These are phyloP conservation scores for Kluyveromyces nonfermentans DNA, from an alignment of 805 yeast genomes.

Conservation along the genomic window DNA sequence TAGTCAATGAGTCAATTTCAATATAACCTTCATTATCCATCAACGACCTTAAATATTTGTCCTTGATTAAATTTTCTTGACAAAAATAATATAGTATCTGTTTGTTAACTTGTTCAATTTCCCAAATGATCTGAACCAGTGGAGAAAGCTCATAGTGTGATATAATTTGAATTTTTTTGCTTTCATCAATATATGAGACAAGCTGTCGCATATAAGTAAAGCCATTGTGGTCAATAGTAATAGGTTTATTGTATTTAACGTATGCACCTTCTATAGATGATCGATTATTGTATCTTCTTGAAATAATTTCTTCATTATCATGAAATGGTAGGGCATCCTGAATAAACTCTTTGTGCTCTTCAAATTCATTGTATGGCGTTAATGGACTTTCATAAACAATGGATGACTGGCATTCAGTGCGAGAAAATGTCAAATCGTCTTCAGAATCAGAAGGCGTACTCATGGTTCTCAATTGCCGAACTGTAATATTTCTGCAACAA, in stretches of 20 bases:
- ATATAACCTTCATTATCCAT: conserved; percentile 2
- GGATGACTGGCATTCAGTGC: not conserved
- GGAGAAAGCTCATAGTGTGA: conserved; percentile 1
- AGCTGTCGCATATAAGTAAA: not conserved
- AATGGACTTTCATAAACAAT: not conserved
- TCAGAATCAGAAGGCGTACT: not conserved
- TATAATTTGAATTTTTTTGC: not conserved
- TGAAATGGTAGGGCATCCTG: not conserved
- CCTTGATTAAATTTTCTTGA: not conserved
- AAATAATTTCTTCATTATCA: not conserved
- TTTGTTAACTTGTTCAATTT: not conserved
- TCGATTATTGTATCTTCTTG: not conserved
- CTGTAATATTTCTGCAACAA: no score
- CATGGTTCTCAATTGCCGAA: no score
- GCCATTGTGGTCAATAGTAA: not conserved
- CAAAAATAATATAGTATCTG: conserved; percentile 2
- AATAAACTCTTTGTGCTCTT: not conserved
- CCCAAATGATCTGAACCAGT: not conserved
- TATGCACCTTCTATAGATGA: not conserved
- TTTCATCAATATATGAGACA: not conserved
- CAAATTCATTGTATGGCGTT: not conserved
- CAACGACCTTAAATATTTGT: not conserved
- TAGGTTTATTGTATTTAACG: not conserved
- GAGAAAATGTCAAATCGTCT: not conserved
- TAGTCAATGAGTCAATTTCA: not conserved